A percentile compares a stretch with the other conserved stretches of the same genome.
Conservation (phyloP, 208 protist species). For the Leishmania braziliensis region DNA sequence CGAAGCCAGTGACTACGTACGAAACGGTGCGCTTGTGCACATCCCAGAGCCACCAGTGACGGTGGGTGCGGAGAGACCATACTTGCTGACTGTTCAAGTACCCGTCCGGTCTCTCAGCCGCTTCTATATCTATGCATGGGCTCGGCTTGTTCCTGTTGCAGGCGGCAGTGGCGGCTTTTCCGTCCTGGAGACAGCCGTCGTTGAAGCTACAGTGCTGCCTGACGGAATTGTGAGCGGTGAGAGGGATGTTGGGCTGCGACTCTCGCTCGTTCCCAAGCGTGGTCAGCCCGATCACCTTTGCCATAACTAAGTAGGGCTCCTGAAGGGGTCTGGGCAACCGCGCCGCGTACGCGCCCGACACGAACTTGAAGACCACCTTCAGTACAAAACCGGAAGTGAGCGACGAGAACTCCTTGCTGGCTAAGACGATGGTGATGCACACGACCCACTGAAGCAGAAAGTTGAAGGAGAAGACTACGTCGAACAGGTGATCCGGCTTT, state of each 20-base stretch:
- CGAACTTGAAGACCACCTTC: slow-evolving; percentile 45
- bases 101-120: slow-evolving; percentile 36
- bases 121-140: slow-evolving; percentile 10
- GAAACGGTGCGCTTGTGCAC: slow-evolving; percentile 52
- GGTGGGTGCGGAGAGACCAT: slow-evolving; percentile 66
- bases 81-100: slow-evolving; percentile 41
- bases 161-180: neutral
- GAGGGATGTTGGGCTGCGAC: slow-evolving; percentile 21
- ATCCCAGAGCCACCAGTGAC: slow-evolving; percentile 82
- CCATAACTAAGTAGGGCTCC: slow-evolving; percentile 35
- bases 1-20: slow-evolving; percentile 52
- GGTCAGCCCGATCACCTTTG: slow-evolving; percentile 27
- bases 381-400: slow-evolving; percentile 32
- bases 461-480: slow-evolving; percentile 28
- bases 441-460: slow-evolving; percentile 50
- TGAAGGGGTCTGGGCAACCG: slow-evolving; percentile 27
- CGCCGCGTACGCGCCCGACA: slow-evolving; percentile 32
- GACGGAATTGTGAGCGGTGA: slow-evolving; percentile 37
- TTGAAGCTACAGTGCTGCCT: slow-evolving; percentile 11
- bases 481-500: slow-evolving; percentile 13
- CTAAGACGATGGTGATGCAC: slow-evolving; percentile 45
- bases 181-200: neutral
- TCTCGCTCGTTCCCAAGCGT: slow-evolving; percentile 42
- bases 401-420: slow-evolving; percentile 49
- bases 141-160: neutral